These are phyloP conservation scores for Boletus smithii DNA, from an alignment of 1,284 basidiomycete species.

Conservation along the genomic window DNA sequence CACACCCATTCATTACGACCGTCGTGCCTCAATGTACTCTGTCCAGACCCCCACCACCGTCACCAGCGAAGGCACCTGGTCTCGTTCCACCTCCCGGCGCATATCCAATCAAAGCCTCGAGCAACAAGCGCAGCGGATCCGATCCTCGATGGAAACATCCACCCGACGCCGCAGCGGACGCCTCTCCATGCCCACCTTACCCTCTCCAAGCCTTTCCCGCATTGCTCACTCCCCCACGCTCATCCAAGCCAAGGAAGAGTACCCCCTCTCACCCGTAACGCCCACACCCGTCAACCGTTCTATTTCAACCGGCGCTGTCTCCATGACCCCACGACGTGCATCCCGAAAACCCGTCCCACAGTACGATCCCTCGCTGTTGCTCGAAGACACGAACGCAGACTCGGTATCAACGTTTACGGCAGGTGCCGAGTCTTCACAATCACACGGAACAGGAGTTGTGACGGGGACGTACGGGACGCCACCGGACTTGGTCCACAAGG, in stretches of 20 bases:
- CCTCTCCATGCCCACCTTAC: conserved; percentile 29
- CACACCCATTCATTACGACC: conserved; percentile 20
- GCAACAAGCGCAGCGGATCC: conserved; percentile 30
- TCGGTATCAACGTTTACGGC: conserved; percentile 23
- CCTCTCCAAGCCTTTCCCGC: conserved; percentile 18
- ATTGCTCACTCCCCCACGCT: conserved; percentile 12
- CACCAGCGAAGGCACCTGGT: conserved; percentile 7
- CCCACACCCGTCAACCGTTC: conserved; percentile 24
- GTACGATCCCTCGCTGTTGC: conserved; percentile 35
- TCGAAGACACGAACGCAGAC: conserved; percentile 22
- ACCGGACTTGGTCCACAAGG: conserved; percentile 24
- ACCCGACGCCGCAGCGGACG: conserved; percentile 26
- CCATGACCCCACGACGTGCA: conserved; percentile 27
- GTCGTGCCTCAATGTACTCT: conserved; percentile 21
- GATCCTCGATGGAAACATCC: conserved; percentile 32
- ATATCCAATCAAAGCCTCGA: conserved; percentile 22
- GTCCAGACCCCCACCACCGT: conserved; percentile 11
- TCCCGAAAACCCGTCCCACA: conserved; percentile 46
- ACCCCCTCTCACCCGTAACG: conserved; percentile 21
- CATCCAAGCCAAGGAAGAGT: conserved; percentile 21
- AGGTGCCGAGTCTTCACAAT: conserved; percentile 31
- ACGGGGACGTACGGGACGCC: conserved; percentile 17
- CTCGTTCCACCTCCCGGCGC: conserved; percentile 13
- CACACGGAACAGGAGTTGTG: conserved; percentile 22
- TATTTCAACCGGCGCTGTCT: conserved; percentile 19